These are phyloP conservation scores for Fusarium zealandicum DNA, from an alignment of 2,329 filamentous ascomycete species.

Conservation along the genomic window DNA sequence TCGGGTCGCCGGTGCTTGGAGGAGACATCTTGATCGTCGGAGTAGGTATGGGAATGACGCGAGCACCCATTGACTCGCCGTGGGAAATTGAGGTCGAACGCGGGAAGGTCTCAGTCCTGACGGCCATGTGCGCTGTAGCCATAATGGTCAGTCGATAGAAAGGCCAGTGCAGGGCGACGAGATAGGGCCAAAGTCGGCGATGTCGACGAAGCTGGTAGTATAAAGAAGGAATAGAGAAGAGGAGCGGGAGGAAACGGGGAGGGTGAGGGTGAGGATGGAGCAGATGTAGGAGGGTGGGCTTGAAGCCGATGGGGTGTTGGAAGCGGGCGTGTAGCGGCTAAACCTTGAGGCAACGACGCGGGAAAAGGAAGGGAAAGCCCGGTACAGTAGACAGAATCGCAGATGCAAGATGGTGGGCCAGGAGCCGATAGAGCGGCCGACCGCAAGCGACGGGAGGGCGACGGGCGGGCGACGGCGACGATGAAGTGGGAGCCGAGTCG, in stretches of 20 bases:
- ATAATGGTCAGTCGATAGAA: conserved; percentile 40
- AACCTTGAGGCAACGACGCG: conserved; percentile 33
- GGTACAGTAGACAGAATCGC: conserved; percentile 27
- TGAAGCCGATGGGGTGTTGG: conserved; percentile 25
- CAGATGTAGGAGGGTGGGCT: conserved; percentile 30
- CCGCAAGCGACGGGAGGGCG: conserved; percentile 6
- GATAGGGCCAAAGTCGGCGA: conserved; percentile 22
- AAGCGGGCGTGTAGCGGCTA: conserved; percentile 31
- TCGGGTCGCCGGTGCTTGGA: conserved; percentile 64
- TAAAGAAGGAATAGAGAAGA: conserved; percentile 17
- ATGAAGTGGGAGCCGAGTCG: conserved; percentile 32
- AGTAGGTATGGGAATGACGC: conserved; percentile 64
- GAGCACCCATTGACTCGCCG: conserved; percentile 56
- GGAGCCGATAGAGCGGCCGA: conserved; percentile 30
- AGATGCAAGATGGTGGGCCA: conserved; percentile 33
- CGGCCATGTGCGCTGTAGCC: conserved; percentile 58
- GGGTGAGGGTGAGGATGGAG: conserved; percentile 27
- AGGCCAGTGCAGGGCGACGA: conserved; percentile 15
- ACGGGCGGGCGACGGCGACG: conserved; percentile 9
- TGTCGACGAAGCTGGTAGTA: conserved; percentile 18
- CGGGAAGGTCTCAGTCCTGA: conserved; percentile 59
- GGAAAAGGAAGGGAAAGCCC: conserved; percentile 22
- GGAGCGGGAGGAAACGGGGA: conserved; percentile 30
- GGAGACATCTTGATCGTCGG: conserved; percentile 66
- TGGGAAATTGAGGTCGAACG: conserved; percentile 51